phyloP scores from a whole-genome alignment of 2,329 filamentous ascomycete genomes.

The Aspergillus terreus region DNA sequence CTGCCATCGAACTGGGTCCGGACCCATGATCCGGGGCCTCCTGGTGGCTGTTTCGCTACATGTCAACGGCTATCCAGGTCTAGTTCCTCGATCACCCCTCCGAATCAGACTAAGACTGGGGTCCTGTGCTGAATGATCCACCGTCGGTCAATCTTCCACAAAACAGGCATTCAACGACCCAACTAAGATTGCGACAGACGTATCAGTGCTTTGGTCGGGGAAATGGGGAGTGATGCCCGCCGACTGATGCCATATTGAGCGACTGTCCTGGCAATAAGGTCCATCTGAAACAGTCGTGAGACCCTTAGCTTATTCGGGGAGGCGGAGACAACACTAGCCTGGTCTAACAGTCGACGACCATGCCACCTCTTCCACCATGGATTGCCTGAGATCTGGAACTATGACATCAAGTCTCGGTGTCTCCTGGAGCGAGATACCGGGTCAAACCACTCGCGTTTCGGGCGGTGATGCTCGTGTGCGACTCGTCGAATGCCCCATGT shows the following conservation, averaged over 20 bases:
- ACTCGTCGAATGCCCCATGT: neutral
- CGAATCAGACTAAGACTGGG: neutral
- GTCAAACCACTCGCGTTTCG: neutral
- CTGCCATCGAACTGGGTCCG: no score
- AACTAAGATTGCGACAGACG: conserved; percentile 13
- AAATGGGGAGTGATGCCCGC: neutral
- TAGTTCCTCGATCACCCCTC: neutral
- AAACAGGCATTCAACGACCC: conserved; percentile 3
- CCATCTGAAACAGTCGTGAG: conserved; percentile 14
- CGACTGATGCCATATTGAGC: neutral
- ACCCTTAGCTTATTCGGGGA: conserved; percentile 3
- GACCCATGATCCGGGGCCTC: no score
- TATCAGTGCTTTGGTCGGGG: neutral
- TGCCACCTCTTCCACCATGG: neutral
- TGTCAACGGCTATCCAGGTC: neutral
- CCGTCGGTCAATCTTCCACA: conserved; percentile 2
- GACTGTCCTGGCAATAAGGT: neutral
- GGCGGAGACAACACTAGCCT: neutral
- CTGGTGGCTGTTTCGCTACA: neutral
- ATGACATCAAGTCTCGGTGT: neutral
- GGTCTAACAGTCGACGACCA: neutral
- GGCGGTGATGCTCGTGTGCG: neutral
- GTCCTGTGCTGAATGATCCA: conserved; percentile 3
- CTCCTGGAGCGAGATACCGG: neutral
- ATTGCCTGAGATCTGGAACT: neutral